phyloP scores from a whole-genome alignment of 345 rosid species.

The Angophora floribunda region DNA sequence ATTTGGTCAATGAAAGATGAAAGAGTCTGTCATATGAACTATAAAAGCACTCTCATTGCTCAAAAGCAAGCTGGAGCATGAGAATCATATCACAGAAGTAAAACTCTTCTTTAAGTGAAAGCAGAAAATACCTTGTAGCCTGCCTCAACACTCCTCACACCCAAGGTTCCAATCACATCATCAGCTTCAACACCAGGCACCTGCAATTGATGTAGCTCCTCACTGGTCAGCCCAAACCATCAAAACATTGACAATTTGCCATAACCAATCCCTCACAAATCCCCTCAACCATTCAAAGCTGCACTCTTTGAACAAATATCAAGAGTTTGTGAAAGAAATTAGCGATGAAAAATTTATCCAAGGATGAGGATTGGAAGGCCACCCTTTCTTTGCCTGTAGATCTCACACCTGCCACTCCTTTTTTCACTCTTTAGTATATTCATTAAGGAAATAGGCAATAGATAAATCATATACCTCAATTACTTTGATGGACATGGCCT shows the following conservation, averaged over 20 bases:
- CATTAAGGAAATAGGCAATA: background rate
- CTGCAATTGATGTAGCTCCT: constrained; percentile 31
- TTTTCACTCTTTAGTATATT: background rate
- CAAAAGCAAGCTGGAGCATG: background rate
- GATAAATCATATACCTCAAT: constrained; percentile 55
- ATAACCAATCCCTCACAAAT: background rate
- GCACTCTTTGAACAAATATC: background rate
- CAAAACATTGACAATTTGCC: background rate
- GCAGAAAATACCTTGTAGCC: constrained; percentile 53
- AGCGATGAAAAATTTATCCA: background rate
- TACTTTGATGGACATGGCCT: constrained; percentile 89
- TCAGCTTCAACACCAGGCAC: constrained; percentile 99
- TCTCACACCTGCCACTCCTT: background rate
- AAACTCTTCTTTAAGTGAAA: background rate
- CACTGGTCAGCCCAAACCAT: constrained; percentile 3
- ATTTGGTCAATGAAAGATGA: background rate
- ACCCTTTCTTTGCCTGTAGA: background rate
- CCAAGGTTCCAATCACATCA: constrained; percentile 96
- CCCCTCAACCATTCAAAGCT: background rate
- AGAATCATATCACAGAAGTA: background rate
- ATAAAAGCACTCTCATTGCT: background rate
- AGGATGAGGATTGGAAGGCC: background rate
- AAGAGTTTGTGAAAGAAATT: background rate
- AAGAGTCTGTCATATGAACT: background rate
- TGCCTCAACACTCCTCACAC: constrained; percentile 64